Conservation (phyloP, 2,329 filamentous ascomycete genomes). For the Beauveria sp. region DNA sequence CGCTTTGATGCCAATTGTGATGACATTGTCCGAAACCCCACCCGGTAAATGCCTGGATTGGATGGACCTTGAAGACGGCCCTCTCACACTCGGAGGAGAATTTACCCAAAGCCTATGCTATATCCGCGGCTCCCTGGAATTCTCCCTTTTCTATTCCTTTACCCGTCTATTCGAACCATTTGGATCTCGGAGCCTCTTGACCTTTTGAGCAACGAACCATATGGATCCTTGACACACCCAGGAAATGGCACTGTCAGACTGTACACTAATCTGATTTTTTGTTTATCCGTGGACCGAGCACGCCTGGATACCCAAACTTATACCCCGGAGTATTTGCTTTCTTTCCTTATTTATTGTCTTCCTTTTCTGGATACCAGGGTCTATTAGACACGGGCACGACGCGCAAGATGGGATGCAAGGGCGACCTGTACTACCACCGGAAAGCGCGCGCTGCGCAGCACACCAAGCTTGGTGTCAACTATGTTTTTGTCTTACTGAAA, state of each 20-base stretch:
- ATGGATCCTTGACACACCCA: slow-evolving; percentile 15
- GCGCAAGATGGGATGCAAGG: slow-evolving; percentile 13
- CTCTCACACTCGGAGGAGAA: not conserved
- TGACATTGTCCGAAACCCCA: slow-evolving; percentile 64
- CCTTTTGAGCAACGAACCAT: slow-evolving; percentile 16
- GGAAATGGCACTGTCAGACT: slow-evolving; percentile 19
- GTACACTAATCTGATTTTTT: slow-evolving; percentile 22
- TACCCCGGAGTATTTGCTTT: slow-evolving; percentile 17
- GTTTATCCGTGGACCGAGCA: slow-evolving; percentile 16
- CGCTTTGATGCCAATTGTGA: slow-evolving; percentile 96
- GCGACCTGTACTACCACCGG: slow-evolving; percentile 25
- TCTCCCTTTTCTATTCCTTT: slow-evolving; percentile 12
- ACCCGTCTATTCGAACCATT: slow-evolving; percentile 14
- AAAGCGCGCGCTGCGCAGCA: slow-evolving; percentile 3
- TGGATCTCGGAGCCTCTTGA: slow-evolving; percentile 8
- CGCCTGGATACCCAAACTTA: slow-evolving; percentile 12
- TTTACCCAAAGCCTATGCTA: not conserved
- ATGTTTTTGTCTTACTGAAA: slow-evolving; percentile 14
- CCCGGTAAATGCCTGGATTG: slow-evolving; percentile 33
- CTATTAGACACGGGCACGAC: slow-evolving; percentile 11
- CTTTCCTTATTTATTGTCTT: slow-evolving; percentile 20
- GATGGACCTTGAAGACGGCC: not conserved
- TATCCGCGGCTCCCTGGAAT: slow-evolving; percentile 7
- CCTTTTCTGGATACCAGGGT: slow-evolving; percentile 11
- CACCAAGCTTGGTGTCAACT: slow-evolving; percentile 1